Conservation (phyloP, 352 stramenopile species). For the Pythium aquatile region DNA sequence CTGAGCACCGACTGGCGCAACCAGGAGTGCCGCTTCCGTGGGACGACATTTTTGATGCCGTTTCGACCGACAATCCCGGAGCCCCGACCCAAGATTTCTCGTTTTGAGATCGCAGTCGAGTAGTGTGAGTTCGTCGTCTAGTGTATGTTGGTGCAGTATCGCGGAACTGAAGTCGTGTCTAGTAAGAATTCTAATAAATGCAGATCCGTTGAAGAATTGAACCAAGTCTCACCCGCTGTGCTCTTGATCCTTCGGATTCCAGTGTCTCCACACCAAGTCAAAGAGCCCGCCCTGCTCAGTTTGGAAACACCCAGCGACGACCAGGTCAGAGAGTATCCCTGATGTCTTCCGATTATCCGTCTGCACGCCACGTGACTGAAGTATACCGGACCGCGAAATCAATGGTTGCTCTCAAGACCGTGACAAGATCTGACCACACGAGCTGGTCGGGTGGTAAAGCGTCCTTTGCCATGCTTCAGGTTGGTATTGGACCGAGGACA, state of each 20-base stretch:
- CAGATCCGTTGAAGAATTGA: not conserved
- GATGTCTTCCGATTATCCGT: not conserved
- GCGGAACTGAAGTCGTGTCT: not conserved
- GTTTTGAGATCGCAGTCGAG: slow-evolving; percentile 5
- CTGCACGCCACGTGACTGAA: not conserved
- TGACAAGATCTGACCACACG: not conserved
- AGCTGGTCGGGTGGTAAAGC: not conserved
- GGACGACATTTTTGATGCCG: slow-evolving; percentile 22
- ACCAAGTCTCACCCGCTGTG: not conserved
- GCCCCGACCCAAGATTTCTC: slow-evolving; percentile 5
- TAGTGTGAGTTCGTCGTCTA: not conserved
- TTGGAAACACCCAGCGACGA: too few relatives aligned
- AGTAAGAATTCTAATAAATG: slow-evolving; percentile 1
- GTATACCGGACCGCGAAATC: not conserved
- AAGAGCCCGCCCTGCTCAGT: not conserved
- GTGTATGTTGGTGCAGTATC: not conserved
- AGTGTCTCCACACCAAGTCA: not conserved
- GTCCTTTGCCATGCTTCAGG: not conserved
- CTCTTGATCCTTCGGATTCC: too few relatives aligned
- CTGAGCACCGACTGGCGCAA: not conserved
- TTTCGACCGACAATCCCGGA: not conserved
- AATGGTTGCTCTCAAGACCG: not conserved
- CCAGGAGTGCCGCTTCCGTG: slow-evolving; percentile 8
- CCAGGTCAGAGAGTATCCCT: not conserved
- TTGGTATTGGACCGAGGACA: not conserved